Conservation (phyloP, 805 yeast species). For the Candida hungchunana region DNA sequence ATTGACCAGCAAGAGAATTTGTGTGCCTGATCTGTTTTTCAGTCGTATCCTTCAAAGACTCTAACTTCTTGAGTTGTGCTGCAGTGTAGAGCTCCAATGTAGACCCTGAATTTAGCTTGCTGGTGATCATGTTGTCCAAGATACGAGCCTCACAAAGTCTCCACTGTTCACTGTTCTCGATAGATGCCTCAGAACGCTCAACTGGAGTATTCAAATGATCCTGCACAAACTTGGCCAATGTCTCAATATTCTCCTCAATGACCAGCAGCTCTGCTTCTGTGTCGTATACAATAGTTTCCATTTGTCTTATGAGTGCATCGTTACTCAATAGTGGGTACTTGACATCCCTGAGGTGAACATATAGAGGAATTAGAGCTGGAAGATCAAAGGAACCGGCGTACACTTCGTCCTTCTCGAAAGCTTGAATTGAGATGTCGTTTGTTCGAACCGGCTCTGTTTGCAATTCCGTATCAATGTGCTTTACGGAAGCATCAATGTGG, state of each 20-base stretch:
- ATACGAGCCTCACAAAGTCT: conserved; percentile 30
- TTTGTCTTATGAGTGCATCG: conserved; percentile 14
- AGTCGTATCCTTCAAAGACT: conserved; percentile 1
- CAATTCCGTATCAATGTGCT: neutral
- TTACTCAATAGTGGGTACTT: conserved; percentile 21
- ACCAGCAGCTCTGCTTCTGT: conserved; percentile 32
- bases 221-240: conserved; percentile 27
- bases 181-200: conserved; percentile 26
- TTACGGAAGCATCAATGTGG: conserved; percentile 3
- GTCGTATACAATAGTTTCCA: conserved; percentile 23
- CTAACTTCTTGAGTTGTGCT: conserved; percentile 2
- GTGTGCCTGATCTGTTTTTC: conserved; percentile 5
- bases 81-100: neutral
- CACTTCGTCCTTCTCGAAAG: conserved; percentile 33
- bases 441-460: conserved; percentile 18
- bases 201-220: conserved; percentile 30
- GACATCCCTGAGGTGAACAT: conserved; percentile 19
- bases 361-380: conserved; percentile 17
- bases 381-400: conserved; percentile 24
- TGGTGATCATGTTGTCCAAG: conserved; percentile 11
- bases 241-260: conserved; percentile 28
- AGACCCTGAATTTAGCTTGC: conserved; percentile 1
- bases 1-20: conserved; percentile 9
- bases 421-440: conserved; percentile 6
- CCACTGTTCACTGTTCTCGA: conserved; percentile 33